phyloP scores from a whole-genome alignment of 148 eudicot species.

The Amaranthus hypochondriacus region DNA sequence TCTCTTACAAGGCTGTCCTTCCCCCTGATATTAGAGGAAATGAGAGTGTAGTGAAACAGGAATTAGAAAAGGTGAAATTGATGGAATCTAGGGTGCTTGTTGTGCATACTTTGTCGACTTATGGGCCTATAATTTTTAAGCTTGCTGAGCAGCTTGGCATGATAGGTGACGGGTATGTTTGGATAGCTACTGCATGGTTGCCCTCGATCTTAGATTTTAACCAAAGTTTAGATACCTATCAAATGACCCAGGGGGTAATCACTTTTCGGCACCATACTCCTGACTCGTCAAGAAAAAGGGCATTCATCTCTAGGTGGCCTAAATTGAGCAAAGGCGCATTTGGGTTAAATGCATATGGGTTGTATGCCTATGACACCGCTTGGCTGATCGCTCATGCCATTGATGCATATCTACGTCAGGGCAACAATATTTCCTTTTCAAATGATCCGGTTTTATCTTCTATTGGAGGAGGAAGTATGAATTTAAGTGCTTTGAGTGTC shows the following conservation, averaged over 20 bases:
- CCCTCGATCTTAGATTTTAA: conserved; percentile 51
- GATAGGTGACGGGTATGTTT: conserved; percentile 65
- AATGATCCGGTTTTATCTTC: conserved; percentile 33
- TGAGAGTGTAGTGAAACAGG: conserved; percentile 23
- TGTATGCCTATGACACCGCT: conserved; percentile 71
- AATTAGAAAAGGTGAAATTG: conserved; percentile 38
- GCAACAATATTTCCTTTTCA: conserved; percentile 50
- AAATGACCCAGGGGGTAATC: conserved; percentile 43
- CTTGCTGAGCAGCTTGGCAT: conserved; percentile 57
- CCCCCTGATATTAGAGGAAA: conserved; percentile 27
- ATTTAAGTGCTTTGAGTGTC: conserved; percentile 42
- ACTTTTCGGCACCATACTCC: conserved; percentile 59
- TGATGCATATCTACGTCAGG: conserved; percentile 31
- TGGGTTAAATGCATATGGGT: conserved; percentile 43
- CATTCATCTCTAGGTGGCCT: conserved; percentile 36
- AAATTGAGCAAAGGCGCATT: conserved; percentile 34
- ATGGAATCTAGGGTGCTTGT: conserved; percentile 56
- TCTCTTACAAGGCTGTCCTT: conserved; percentile 52
- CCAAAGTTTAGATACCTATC: conserved; percentile 2
- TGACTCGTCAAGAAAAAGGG: conserved; percentile 39
- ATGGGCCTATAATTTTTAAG: conserved; percentile 49
- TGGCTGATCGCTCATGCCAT: conserved; percentile 58
- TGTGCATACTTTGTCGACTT: conserved; percentile 31
- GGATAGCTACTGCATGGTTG: conserved; percentile 83
- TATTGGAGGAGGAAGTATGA: conserved; percentile 34